Percentiles rank a stretch among this genome's conserved stretches.
Evolutionary conservation across 108 stramenopile genomes (phyloP).

Genomic region (Bacterosira constricta): DNA sequence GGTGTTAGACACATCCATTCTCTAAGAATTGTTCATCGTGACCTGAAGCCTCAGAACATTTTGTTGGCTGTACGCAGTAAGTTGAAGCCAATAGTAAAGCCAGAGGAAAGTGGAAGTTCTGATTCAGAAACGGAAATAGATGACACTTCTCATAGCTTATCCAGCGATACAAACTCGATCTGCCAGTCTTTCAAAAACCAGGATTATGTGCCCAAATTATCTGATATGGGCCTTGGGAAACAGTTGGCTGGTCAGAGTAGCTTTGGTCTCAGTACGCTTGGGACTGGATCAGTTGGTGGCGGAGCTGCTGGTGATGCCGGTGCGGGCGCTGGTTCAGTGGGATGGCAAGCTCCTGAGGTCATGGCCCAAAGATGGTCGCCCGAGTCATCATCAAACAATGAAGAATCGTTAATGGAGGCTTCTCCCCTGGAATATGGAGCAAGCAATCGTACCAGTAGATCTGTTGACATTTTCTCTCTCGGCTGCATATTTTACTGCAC

Average conservation of each 20-base stretch:
- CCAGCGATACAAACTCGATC: slow-evolving; percentile 48
- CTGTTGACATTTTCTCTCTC: slow-evolving; percentile 94
- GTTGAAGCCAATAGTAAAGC: slow-evolving; percentile 18
- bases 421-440: slow-evolving; percentile 51
- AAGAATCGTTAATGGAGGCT: slow-evolving; percentile 46
- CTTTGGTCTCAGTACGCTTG: slow-evolving; percentile 83
- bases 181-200: slow-evolving; percentile 60
- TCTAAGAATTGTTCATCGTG: slow-evolving; percentile 91
- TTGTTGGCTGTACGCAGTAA: slow-evolving; percentile 64
- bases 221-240: slow-evolving; percentile 97
- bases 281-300: slow-evolving; percentile 61
- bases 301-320: slow-evolving; percentile 57
- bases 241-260: slow-evolving; percentile 90
- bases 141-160: slow-evolving; percentile 5
- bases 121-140: slow-evolving; percentile 40
- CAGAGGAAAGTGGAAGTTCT: slow-evolving; percentile 18
- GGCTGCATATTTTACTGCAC: slow-evolving; percentile 96
- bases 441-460: slow-evolving; percentile 73
- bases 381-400: slow-evolving; percentile 51
- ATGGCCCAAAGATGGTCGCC: slow-evolving; percentile 82
- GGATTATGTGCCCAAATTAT: slow-evolving; percentile 89
- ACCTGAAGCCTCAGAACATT: slow-evolving; percentile 93
- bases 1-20: slow-evolving; percentile 92
- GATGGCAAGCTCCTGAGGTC: slow-evolving; percentile 98
- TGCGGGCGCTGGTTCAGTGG: slow-evolving; percentile 89